Evolutionary conservation across 306 rosid genomes (phyloP).

Genomic region (Ochetophila trinervis): DNA sequence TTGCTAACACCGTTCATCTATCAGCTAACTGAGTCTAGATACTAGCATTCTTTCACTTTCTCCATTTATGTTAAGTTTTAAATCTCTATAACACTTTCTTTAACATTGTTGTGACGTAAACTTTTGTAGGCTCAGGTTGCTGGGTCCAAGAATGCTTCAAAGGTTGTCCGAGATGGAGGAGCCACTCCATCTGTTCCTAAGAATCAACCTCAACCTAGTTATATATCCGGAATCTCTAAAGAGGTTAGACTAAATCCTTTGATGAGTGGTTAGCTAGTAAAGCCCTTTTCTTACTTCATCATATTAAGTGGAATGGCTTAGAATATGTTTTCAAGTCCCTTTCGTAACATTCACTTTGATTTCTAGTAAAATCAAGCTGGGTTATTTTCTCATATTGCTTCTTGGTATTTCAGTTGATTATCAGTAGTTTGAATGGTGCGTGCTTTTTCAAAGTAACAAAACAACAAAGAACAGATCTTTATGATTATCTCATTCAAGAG

Average conservation of each 20-base stretch:
- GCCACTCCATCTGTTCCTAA: constrained; percentile 38
- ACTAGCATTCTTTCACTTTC: neutral
- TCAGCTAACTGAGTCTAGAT: neutral
- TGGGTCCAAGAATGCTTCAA: constrained; percentile 38
- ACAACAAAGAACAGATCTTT: too few species aligned
- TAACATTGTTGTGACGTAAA: constrained; percentile 1
- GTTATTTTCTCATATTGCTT: neutral
- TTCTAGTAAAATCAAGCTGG: neutral
- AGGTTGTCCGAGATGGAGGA: constrained; percentile 21
- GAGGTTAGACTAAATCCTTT: constrained; percentile 49
- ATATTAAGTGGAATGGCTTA: too few species aligned
- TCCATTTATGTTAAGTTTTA: neutral
- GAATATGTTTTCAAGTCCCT: too few species aligned
- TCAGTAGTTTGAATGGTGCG: neutral
- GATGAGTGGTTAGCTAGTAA: neutral
- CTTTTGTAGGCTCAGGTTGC: constrained; percentile 60
- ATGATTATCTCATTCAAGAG: too few species aligned
- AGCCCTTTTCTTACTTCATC: too few species aligned
- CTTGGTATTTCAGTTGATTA: neutral
- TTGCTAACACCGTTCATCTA: constrained; percentile 1
- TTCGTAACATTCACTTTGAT: neutral
- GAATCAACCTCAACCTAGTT: constrained; percentile 39
- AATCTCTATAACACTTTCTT: constrained; percentile 17
- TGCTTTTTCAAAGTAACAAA: too few species aligned
- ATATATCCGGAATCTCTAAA: constrained; percentile 47